Base-by-base conservation (phyloP, 345 rosid species). In the Dipteronia sinensis region DNA sequence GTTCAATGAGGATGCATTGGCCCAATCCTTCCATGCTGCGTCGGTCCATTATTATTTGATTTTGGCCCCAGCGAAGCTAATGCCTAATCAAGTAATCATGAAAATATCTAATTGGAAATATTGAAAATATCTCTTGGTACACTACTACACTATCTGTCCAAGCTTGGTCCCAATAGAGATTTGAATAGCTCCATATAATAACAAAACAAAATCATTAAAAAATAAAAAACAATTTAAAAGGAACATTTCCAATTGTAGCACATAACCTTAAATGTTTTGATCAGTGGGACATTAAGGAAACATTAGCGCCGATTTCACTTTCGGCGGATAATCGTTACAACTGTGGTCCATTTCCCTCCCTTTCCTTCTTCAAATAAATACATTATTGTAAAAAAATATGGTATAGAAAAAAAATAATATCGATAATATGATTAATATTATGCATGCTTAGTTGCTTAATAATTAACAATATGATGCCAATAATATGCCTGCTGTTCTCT, bases 281-380 rank as follows among this genome's bases (percentile, higher is more conserved):
- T 1, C 17, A 49, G 16, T 49, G 25, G 17, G 63, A 58, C 25
- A 38, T 10, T 0, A 42, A 38, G 0, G 10, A 42, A 67, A 67
- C 27, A 23, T 1, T 15, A 22, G 58, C 61, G 61, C 73, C 59
- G 61, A 70, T 49, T 27, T 47, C 61, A 3, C 73, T 72, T 20
- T 59, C 67, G 69, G 77, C 77, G 63, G 70, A 44, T 5, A n/a
- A 46, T 2, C n/a, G 19, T 19, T 25, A 16, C 65, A 38, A n/a
- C 12, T 42, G 76, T 17, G 69, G 76, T 62, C 69, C 76, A 73
- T 72, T 72, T 20, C 12, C 29, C 44, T 55, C 42, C 7, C 49
- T 7, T 19, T n/a, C n/a, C n/a, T 34, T 17, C 1, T 67, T 68
- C 27, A 17, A 65, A 65, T 12, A 49, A 49, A 15, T 49, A 49